Conservation (phyloP, 2,329 filamentous ascomycete species). For the Chaetomium olivaceum region DNA sequence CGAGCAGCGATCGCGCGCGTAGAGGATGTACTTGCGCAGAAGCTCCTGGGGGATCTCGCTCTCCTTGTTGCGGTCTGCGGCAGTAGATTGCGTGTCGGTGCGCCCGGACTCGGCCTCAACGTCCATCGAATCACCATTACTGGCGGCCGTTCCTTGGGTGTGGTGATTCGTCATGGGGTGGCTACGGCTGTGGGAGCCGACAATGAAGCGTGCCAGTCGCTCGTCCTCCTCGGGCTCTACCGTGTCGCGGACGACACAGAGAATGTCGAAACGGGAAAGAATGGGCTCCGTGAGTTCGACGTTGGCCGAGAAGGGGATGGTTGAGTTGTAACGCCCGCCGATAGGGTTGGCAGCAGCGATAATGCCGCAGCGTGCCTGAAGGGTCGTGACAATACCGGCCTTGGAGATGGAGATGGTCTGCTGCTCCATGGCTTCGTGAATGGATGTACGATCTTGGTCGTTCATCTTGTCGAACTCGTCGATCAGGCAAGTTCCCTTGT, state of each 20-base stretch:
- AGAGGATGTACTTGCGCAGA: slow-evolving; percentile 93
- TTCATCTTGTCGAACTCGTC: slow-evolving; percentile 99
- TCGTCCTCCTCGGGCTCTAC: slow-evolving; percentile 93
- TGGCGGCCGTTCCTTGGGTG: slow-evolving; percentile 45
- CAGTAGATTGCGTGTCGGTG: slow-evolving; percentile 46
- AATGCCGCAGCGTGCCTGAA: slow-evolving; percentile 93
- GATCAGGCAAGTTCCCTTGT: slow-evolving; percentile 92
- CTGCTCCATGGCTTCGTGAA: slow-evolving; percentile 99
- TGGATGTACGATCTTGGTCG: slow-evolving; percentile 95
- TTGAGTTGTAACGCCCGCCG: slow-evolving; percentile 94
- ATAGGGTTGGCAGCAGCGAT: slow-evolving; percentile 97
- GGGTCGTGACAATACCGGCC: slow-evolving; percentile 94
- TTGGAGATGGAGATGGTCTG: slow-evolving; percentile 99
- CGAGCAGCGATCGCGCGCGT: slow-evolving; percentile 82
- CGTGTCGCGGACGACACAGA: slow-evolving; percentile 93
- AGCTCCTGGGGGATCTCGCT: slow-evolving; percentile 88
- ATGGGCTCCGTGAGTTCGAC: slow-evolving; percentile 97
- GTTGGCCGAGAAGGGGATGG: slow-evolving; percentile 92
- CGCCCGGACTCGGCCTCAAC: slow-evolving; percentile 48
- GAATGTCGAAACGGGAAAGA: slow-evolving; percentile 94
- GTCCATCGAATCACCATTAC: slow-evolving; percentile 57
- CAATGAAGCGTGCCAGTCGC: slow-evolving; percentile 89
- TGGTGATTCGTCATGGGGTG: slow-evolving; percentile 57
- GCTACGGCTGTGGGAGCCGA: slow-evolving; percentile 88
- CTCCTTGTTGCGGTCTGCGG: slow-evolving; percentile 42